Evolutionary conservation across 2,329 filamentous ascomycete genomes (phyloP), one percentile per base, ranked within the genome.

Genomic region (Chaetomiaceae sp.): DNA sequence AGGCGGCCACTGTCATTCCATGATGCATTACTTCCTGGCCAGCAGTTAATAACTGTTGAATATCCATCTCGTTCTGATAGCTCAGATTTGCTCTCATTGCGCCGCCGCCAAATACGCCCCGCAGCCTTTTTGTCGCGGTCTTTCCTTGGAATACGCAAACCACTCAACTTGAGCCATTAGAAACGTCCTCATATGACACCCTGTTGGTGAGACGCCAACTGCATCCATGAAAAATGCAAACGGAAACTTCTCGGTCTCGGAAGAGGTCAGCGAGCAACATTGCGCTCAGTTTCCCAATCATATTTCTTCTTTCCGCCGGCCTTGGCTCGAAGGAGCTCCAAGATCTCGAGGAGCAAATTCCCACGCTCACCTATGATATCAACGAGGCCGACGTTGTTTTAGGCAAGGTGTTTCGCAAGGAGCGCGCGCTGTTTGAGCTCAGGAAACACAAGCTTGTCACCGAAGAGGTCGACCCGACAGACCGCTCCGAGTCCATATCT

Each of bases 351-450:
- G 78, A 83, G 23, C 76, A 76, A 20, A 79, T 95, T 9, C 73
- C 78, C 4, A 77, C 76, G 0, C 66, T 94, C 48, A 91, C 89
- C 0, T 85, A 86, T 54, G 81, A 92, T 66, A 74, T 86, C 48
- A 74, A 75, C 13, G 86, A 92, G 67, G 90, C 90, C 1, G 75
- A 80, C 4, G 68, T 96, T 3, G 75, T 96, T 2, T 67, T 97
- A 27, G 90, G 87, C 2, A 89, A 84, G 59, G 77, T 95, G 30
- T 76, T 76, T 0, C 85, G 81, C 51, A 84, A 81, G 58, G 79
- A 82, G 62, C 79, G 92, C 16, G 89, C 89, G 1, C 75, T 80
- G 42, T 84, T 95, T 61, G 92, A 97, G 69, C 73, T 97, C 56
- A 78, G 89, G 48, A 78, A 81, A 6, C 78, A 81, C 41, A 84